Evolutionary conservation across 1,139 yeast genomes (phyloP).

Genomic region (Geotrichum australiense): DNA sequence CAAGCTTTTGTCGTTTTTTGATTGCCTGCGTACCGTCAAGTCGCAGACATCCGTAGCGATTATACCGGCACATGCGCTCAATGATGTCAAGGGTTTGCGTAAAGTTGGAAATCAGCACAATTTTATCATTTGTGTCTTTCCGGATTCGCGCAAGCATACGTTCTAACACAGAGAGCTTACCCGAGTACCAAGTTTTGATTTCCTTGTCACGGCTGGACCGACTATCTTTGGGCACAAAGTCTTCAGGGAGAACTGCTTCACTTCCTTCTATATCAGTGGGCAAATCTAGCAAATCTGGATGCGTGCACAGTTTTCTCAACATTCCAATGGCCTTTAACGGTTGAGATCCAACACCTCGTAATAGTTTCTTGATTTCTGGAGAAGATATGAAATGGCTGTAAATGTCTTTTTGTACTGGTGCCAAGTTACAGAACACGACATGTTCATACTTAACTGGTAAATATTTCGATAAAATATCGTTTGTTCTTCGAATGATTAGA

Average conservation of each 20-base stretch:
- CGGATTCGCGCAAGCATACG: slow-evolving; percentile 72
- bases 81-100: slow-evolving; percentile 90
- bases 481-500: slow-evolving; percentile 90
- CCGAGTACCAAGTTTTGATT: slow-evolving; percentile 52
- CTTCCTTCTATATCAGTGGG: slow-evolving; percentile 73
- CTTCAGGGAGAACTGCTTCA: slow-evolving; percentile 63
- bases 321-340: slow-evolving; percentile 88
- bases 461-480: slow-evolving; percentile 88
- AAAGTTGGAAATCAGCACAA: slow-evolving; percentile 87
- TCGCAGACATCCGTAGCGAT: slow-evolving; percentile 71
- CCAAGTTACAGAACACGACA: slow-evolving; percentile 79
- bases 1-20: slow-evolving; percentile 87
- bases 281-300: slow-evolving; percentile 75
- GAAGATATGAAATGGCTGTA: slow-evolving; percentile 74
- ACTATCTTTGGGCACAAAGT: slow-evolving; percentile 46
- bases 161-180: slow-evolving; percentile 51
- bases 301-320: slow-evolving; percentile 84
- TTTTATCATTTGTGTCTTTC: slow-evolving; percentile 82
- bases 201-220: slow-evolving; percentile 53
- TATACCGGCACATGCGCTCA: slow-evolving; percentile 72
- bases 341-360: slow-evolving; percentile 71
- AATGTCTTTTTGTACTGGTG: slow-evolving; percentile 67
- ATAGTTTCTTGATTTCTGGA: slow-evolving; percentile 63
- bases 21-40: slow-evolving; percentile 91
- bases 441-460: slow-evolving; percentile 94